Percentiles rank a stretch among this genome's conserved stretches.
phyloP scores from a whole-genome alignment of 768 basidiomycete genomes.

The Phylloporus sp. region DNA sequence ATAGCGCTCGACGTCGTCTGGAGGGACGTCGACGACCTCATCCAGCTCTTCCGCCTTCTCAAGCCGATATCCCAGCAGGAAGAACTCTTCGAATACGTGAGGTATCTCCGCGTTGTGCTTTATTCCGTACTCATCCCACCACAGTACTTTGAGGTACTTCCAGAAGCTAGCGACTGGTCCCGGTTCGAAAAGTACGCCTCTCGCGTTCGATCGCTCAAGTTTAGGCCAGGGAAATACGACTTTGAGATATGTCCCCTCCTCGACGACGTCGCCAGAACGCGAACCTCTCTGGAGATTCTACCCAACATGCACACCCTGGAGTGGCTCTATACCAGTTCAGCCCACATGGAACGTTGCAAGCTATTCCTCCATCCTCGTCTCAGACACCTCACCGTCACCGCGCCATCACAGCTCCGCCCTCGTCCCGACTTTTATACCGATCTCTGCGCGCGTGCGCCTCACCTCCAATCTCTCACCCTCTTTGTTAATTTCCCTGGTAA shows the following conservation, averaged over 20 bases:
- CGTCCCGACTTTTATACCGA: conserved; percentile 31
- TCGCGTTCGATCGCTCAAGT: conserved; percentile 42
- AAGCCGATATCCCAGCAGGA: conserved; percentile 37
- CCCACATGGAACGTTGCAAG: conserved; percentile 36
- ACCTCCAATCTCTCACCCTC: conserved; percentile 45
- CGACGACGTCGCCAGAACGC: conserved; percentile 55
- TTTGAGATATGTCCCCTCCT: conserved; percentile 22
- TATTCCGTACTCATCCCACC: neutral
- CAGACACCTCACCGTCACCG: conserved; percentile 35
- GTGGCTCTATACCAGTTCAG: conserved; percentile 37
- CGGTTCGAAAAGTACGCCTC: conserved; percentile 52
- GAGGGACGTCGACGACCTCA: conserved; percentile 47
- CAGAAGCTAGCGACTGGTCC: conserved; percentile 49
- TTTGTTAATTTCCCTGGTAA: conserved; percentile 39
- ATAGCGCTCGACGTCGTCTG: conserved; percentile 56
- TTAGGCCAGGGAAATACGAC: conserved; percentile 11
- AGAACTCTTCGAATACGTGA: conserved; percentile 21
- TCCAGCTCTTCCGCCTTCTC: conserved; percentile 45
- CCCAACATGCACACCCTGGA: conserved; percentile 51
- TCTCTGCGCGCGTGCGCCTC: conserved; percentile 48
- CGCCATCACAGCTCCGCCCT: conserved; percentile 15
- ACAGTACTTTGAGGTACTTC: conserved; percentile 41
- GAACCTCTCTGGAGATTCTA: conserved; percentile 49
- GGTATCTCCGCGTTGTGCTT: neutral
- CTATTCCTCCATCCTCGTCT: conserved; percentile 59